These are phyloP conservation scores for Stylosanthes scabra DNA, from an alignment of 331 rosid species.

Conservation along the genomic window DNA sequence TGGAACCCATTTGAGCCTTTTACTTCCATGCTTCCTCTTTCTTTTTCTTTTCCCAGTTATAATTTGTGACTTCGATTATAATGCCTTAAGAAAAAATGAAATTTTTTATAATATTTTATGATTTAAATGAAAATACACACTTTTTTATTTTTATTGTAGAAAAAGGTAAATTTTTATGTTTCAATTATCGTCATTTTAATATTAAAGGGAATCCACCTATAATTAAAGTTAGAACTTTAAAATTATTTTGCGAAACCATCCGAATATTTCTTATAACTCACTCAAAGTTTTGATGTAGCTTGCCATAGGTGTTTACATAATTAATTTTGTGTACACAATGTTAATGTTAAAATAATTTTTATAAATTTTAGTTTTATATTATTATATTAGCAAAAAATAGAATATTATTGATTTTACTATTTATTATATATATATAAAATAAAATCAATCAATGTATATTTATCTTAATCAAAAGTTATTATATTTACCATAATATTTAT, in stretches of 20 bases:
- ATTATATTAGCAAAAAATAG: too few species aligned
- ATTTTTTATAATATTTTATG: neutral
- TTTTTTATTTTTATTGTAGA: neutral
- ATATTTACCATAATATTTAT: too few species aligned
- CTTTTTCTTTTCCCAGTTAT: neutral
- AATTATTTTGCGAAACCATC: slow-evolving; percentile 7
- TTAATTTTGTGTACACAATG: too few species aligned
- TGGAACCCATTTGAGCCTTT: slow-evolving; percentile 20
- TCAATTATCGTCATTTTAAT: neutral
- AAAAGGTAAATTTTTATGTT: neutral
- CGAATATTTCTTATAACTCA: neutral
- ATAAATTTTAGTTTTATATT: too few species aligned
- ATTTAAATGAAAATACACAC: neutral
- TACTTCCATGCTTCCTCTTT: neutral
- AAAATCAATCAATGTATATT: too few species aligned
- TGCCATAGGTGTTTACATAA: too few species aligned
- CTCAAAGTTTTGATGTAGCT: neutral
- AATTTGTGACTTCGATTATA: neutral
- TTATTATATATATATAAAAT: too few species aligned
- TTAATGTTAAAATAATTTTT: too few species aligned
- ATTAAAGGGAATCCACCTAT: slow-evolving; percentile 4
- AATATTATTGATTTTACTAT: too few species aligned
- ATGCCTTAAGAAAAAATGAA: neutral
- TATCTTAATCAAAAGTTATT: too few species aligned
- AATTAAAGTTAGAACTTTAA: neutral